These are phyloP conservation scores for Macrolepiota albuminosa DNA, from an alignment of 768 basidiomycete species.

Conservation along the genomic window DNA sequence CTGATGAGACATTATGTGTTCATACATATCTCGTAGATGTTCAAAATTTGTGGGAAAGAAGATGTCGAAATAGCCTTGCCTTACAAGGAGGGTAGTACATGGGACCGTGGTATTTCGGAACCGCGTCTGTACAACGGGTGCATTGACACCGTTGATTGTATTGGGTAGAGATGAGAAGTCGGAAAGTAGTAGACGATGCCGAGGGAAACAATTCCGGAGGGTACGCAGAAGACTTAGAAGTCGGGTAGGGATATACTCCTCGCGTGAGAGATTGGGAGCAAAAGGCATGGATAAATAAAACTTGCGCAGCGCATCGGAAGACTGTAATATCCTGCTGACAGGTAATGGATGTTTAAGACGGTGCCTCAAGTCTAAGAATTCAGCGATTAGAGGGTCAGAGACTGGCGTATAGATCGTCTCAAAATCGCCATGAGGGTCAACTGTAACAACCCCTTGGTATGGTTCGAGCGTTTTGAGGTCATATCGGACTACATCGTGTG, in stretches of 20 bases:
- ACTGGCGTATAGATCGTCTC: slow-evolving; percentile 78
- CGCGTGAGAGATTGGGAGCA: slow-evolving; percentile 79
- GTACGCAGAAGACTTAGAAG: slow-evolving; percentile 80
- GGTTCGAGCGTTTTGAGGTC: slow-evolving; percentile 76
- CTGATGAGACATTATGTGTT: slow-evolving; percentile 68
- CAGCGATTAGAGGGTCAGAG: slow-evolving; percentile 77
- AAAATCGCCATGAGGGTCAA: slow-evolving; percentile 81
- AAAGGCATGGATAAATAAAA: slow-evolving; percentile 76
- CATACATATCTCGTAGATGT: slow-evolving; percentile 85
- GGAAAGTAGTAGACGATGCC: slow-evolving; percentile 89
- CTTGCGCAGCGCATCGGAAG: slow-evolving; percentile 53
- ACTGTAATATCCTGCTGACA: slow-evolving; percentile 49
- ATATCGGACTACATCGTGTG: slow-evolving; percentile 93
- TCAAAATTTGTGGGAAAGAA: slow-evolving; percentile 96
- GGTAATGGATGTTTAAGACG: slow-evolving; percentile 55
- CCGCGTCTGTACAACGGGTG: slow-evolving; percentile 95
- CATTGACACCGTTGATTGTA: slow-evolving; percentile 67
- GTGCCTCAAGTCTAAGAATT: slow-evolving; percentile 68
- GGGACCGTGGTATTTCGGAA: slow-evolving; percentile 83
- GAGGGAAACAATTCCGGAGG: slow-evolving; percentile 80
- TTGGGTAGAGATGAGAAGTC: slow-evolving; percentile 91
- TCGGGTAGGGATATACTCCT: slow-evolving; percentile 93
- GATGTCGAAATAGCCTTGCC: slow-evolving; percentile 96
- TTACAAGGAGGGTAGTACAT: slow-evolving; percentile 85
- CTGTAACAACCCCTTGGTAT: slow-evolving; percentile 75